Conservation (phyloP, 352 stramenopile species). For the Phytopythium montanum region DNA sequence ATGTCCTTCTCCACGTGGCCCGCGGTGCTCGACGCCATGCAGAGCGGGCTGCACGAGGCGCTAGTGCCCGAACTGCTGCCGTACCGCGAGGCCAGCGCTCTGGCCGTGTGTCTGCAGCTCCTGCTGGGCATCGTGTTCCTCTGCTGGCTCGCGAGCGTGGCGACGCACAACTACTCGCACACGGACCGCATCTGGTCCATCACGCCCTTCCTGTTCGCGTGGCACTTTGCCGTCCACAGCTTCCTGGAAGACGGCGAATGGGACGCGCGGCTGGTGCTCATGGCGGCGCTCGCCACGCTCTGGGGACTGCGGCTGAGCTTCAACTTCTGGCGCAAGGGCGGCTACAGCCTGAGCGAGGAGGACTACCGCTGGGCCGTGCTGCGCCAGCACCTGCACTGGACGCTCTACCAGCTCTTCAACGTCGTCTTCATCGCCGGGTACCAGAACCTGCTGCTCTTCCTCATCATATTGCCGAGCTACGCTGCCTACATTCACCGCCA, state of each 20-base stretch:
- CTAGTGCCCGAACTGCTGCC: slow-evolving; percentile 29
- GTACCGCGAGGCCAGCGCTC: slow-evolving; percentile 30
- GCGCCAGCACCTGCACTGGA: slow-evolving; percentile 71
- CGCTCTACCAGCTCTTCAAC: slow-evolving; percentile 90
- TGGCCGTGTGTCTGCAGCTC: slow-evolving; percentile 45
- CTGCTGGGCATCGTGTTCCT: slow-evolving; percentile 34
- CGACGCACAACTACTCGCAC: slow-evolving; percentile 90
- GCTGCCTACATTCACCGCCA: slow-evolving; percentile 52
- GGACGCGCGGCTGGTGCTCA: slow-evolving; percentile 61
- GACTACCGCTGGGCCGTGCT: slow-evolving; percentile 92
- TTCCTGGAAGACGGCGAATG: slow-evolving; percentile 55
- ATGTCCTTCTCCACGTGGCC: slow-evolving; percentile 8
- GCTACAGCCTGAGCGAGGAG: slow-evolving; percentile 87
- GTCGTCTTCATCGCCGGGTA: slow-evolving; percentile 89
- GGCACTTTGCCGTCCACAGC: slow-evolving; percentile 66
- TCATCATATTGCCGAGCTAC: slow-evolving; percentile 76
- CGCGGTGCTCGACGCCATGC: slow-evolving; percentile 24
- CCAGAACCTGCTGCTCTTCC: slow-evolving; percentile 85
- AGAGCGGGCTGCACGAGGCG: slow-evolving; percentile 33
- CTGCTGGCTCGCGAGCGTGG: slow-evolving; percentile 58
- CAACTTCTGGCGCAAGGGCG: slow-evolving; percentile 91
- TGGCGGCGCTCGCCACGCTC: slow-evolving; percentile 76
- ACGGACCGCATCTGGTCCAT: slow-evolving; percentile 93
- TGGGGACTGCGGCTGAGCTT: slow-evolving; percentile 88
- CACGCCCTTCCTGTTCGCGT: slow-evolving; percentile 83